Conservation (phyloP, 2,329 filamentous ascomycete genomes). For the Colletotrichum eleusines region DNA sequence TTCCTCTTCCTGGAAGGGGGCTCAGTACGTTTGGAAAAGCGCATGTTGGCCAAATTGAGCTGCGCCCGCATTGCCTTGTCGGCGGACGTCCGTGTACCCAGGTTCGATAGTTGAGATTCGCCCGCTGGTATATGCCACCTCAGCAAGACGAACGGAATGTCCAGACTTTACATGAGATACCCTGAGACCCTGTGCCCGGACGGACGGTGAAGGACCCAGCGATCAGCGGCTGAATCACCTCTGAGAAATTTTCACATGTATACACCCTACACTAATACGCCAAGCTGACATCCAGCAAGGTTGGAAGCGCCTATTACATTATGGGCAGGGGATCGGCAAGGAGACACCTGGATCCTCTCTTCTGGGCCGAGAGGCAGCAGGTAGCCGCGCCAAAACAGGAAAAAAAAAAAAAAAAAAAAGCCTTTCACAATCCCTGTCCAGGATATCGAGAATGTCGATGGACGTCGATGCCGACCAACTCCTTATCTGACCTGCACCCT, state of each 20-base stretch:
- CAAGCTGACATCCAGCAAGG: constrained; percentile 23
- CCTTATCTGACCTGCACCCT: constrained; percentile 25
- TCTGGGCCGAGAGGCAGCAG: constrained; percentile 2
- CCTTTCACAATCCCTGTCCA: constrained; percentile 25
- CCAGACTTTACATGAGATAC: background rate
- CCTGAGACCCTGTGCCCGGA: constrained; percentile 1
- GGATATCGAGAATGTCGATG: constrained; percentile 7
- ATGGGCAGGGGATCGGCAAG: constrained; percentile 33
- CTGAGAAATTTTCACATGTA: constrained; percentile 38
- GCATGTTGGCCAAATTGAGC: constrained; percentile 13
- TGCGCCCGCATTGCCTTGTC: constrained; percentile 7
- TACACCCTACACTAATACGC: background rate
- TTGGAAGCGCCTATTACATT: constrained; percentile 23
- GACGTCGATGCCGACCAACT: constrained; percentile 20
- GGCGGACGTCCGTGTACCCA: constrained; percentile 1
- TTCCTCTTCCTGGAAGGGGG: constrained; percentile 7
- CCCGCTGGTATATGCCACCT: background rate
- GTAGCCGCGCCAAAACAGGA: constrained; percentile 17
- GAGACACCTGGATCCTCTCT: constrained; percentile 31
- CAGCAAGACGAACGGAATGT: background rate
- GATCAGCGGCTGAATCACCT: constrained; percentile 10
- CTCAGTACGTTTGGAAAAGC: constrained; percentile 28
- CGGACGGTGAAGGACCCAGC: background rate
- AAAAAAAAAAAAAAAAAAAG: constrained; percentile 6
- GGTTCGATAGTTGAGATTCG: background rate